phyloP scores from a whole-genome alignment of 2,329 filamentous ascomycete genomes.

The Nemania diffusa region DNA sequence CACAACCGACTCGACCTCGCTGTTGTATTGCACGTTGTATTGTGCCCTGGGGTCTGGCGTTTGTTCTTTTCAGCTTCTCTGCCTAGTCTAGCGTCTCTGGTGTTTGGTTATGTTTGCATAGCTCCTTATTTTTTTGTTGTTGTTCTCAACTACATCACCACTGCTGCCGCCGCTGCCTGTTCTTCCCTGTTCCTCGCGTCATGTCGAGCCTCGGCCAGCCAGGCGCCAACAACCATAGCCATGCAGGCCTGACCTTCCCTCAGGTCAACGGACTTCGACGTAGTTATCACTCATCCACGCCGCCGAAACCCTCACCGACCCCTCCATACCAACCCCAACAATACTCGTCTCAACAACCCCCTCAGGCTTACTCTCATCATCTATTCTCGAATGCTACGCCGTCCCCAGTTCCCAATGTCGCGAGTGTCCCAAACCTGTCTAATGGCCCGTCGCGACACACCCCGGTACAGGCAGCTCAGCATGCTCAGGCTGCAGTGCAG shows the following conservation, averaged over 20 bases:
- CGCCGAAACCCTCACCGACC: slow-evolving; percentile 66
- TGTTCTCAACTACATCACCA: not conserved
- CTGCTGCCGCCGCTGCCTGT: slow-evolving; percentile 12
- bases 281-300: slow-evolving; percentile 59
- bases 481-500: slow-evolving; percentile 51
- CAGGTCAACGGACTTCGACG: slow-evolving; percentile 62
- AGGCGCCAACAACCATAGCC: slow-evolving; percentile 59
- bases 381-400: slow-evolving; percentile 62
- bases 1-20: slow-evolving; percentile 42
- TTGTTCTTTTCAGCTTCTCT: slow-evolving; percentile 35
- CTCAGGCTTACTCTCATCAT: slow-evolving; percentile 62
- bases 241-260: slow-evolving; percentile 64
- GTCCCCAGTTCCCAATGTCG: slow-evolving; percentile 59
- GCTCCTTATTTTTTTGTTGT: slow-evolving; percentile 35
- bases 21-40: slow-evolving; percentile 34
- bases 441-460: slow-evolving; percentile 60
- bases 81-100: slow-evolving; percentile 3
- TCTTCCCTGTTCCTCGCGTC: slow-evolving; percentile 37
- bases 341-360: slow-evolving; percentile 64
- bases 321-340: slow-evolving; percentile 64
- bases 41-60: slow-evolving; percentile 39
- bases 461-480: slow-evolving; percentile 58
- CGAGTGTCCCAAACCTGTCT: slow-evolving; percentile 61
- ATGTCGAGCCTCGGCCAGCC: slow-evolving; percentile 63
- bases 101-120: slow-evolving; percentile 26